phyloP scores from a whole-genome alignment of 352 stramenopile species.

The Pythium dissotocum region DNA sequence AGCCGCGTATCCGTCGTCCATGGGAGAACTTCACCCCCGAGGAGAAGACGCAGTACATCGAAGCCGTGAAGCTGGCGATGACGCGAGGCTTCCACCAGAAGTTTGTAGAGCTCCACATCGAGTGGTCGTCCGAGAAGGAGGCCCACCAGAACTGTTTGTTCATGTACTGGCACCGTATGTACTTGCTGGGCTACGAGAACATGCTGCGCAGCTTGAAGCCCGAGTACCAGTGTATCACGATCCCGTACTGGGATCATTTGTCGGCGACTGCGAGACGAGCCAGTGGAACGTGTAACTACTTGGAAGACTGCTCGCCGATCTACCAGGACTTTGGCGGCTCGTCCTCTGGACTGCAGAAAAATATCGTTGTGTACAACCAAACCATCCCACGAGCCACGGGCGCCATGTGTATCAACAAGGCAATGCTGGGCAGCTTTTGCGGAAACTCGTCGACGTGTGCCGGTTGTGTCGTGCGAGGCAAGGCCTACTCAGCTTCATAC shows the following conservation, averaged over 20 bases:
- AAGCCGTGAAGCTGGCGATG: conserved; percentile 25
- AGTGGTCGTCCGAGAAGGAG: conserved; percentile 22
- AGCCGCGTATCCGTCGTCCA: conserved; percentile 27
- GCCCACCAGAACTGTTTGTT: conserved; percentile 31
- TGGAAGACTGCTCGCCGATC: conserved; percentile 30
- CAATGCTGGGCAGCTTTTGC: conserved; percentile 20
- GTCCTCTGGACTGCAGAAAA: neutral
- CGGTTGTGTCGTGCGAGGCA: conserved; percentile 19
- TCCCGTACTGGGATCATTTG: conserved; percentile 34
- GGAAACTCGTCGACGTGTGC: conserved; percentile 23
- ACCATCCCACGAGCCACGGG: neutral
- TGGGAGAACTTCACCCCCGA: conserved; percentile 23
- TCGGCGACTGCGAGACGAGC: neutral
- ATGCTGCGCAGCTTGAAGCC: conserved; percentile 27
- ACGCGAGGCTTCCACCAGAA: conserved; percentile 29
- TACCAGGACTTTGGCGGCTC: conserved; percentile 29
- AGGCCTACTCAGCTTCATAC: neutral
- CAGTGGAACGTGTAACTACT: conserved; percentile 16
- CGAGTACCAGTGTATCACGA: conserved; percentile 29
- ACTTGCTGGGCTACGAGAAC: conserved; percentile 32
- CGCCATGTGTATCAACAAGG: conserved; percentile 16
- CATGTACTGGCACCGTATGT: conserved; percentile 37
- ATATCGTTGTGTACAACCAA: conserved; percentile 12
- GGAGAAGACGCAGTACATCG: conserved; percentile 31
- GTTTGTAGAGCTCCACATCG: conserved; percentile 35